These are phyloP conservation scores for Musa itinerans DNA, from an alignment of 176 grass and related monocot genomes.

Conservation along the genomic window DNA sequence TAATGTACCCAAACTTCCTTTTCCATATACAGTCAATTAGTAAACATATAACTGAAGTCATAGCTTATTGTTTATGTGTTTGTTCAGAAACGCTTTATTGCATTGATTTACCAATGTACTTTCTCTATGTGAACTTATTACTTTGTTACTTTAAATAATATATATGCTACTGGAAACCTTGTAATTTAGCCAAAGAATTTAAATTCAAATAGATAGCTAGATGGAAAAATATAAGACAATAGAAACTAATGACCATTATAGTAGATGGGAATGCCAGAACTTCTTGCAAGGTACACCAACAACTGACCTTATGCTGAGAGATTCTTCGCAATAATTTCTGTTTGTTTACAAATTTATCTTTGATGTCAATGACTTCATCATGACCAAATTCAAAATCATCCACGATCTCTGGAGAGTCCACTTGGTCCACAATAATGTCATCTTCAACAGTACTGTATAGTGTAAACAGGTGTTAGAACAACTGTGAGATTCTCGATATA, in stretches of 20 bases:
- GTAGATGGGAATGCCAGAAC: too few relatives aligned
- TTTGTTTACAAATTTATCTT: slow-evolving; percentile 87
- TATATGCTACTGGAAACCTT: not conserved
- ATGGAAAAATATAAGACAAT: not conserved
- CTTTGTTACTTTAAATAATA: not conserved
- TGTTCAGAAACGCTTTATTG: not conserved
- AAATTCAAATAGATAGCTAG: not conserved
- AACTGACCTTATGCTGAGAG: slow-evolving; percentile 68
- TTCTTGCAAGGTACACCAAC: not conserved
- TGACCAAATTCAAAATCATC: slow-evolving; percentile 89
- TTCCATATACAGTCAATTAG: not conserved
- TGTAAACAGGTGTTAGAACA: slow-evolving; percentile 19
- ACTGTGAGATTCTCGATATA: slow-evolving; percentile 2
- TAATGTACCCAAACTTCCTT: not conserved
- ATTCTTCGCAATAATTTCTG: slow-evolving; percentile 70
- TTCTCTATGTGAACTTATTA: not conserved
- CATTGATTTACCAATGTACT: not conserved
- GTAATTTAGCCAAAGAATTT: not conserved
- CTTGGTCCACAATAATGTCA: slow-evolving; percentile 78
- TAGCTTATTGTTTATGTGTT: not conserved
- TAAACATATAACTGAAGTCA: not conserved
- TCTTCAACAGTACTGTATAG: slow-evolving; percentile 70
- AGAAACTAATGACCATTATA: not conserved
- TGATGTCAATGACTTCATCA: slow-evolving; percentile 65
- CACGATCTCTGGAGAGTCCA: slow-evolving; percentile 64